Conservation (phyloP, 192 early-diverging fungal species). For the Coemansia sp. region DNA sequence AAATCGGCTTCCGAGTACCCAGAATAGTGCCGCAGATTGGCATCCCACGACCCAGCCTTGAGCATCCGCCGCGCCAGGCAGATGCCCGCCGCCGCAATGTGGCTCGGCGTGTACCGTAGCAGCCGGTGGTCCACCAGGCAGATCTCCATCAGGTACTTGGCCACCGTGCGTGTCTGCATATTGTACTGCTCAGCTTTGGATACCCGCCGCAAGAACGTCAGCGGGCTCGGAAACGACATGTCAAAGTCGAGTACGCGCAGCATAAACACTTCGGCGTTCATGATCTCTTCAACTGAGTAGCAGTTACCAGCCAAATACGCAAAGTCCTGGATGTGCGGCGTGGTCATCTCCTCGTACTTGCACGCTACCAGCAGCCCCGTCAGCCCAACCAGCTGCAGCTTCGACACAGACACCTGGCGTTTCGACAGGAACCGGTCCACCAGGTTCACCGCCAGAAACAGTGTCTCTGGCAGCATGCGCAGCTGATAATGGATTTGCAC, state of each 20-base stretch:
- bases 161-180: constrained; percentile 85
- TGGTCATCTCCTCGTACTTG: constrained; percentile 93
- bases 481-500: constrained; percentile 91
- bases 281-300: constrained; percentile 79
- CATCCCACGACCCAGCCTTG: constrained; percentile 69
- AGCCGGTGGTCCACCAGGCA: constrained; percentile 83
- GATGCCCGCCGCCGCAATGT: constrained; percentile 73
- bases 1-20: constrained; percentile 76
- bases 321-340: constrained; percentile 82
- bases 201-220: constrained; percentile 88
- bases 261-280: constrained; percentile 90
- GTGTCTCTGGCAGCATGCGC: constrained; percentile 88
- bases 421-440: constrained; percentile 91
- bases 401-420: constrained; percentile 79
- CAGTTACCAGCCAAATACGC: constrained; percentile 81
- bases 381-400: constrained; percentile 93
- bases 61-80: constrained; percentile 86
- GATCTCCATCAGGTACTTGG: constrained; percentile 97
- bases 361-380: constrained; percentile 86
- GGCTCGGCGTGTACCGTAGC: constrained; percentile 67
- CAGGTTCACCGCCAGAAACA: constrained; percentile 90
- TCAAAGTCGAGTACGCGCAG: constrained; percentile 84
- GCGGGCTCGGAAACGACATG: constrained; percentile 84
- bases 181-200: constrained; percentile 90
- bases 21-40: constrained; percentile 73